A percentile compares a stretch with the other conserved stretches of the same genome.
Evolutionary conservation across 192 early-diverging fungal genomes (phyloP).

Genomic region (Backusella liffmaniae): DNA sequence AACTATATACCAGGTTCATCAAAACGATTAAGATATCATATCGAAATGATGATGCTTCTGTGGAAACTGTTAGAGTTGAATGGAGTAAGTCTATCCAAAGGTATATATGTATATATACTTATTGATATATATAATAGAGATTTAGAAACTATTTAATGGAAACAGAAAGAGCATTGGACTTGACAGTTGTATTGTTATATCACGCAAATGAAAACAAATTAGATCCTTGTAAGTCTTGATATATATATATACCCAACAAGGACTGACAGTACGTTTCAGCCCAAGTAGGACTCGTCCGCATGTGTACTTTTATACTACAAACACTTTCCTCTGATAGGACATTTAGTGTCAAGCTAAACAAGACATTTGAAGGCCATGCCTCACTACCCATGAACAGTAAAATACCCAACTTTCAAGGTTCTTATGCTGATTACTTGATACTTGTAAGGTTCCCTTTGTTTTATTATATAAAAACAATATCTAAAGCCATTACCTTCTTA

Average conservation of each 20-base stretch:
- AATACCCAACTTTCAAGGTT: conserved; percentile 49
- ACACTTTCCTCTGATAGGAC: conserved; percentile 63
- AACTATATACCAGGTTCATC: conserved; percentile 75
- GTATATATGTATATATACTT: background rate
- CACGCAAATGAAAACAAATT: conserved; percentile 59
- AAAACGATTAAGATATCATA: conserved; percentile 59
- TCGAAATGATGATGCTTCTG: conserved; percentile 80
- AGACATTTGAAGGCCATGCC: conserved; percentile 59
- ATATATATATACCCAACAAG: too few species aligned
- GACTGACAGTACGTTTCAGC: conserved; percentile 30
- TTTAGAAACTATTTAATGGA: conserved; percentile 63
- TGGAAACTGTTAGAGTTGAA: conserved; percentile 86
- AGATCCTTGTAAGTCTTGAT: conserved; percentile 46
- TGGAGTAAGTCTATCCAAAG: conserved; percentile 43
- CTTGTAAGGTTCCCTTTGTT: conserved; percentile 43
- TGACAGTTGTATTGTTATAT: conserved; percentile 62
- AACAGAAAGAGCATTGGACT: conserved; percentile 58
- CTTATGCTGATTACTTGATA: conserved; percentile 81
- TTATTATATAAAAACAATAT: background rate
- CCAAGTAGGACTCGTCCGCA: conserved; percentile 71
- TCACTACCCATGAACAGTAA: conserved; percentile 58
- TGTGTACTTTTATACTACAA: conserved; percentile 70
- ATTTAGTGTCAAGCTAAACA: conserved; percentile 68
- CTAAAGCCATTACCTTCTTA: conserved; percentile 17
- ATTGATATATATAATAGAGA: conserved; percentile 39